Evolutionary conservation across 2,329 filamentous ascomycete genomes (phyloP), one percentile per base, ranked within the genome.

Genomic region (Chaetomium globosum): DNA sequence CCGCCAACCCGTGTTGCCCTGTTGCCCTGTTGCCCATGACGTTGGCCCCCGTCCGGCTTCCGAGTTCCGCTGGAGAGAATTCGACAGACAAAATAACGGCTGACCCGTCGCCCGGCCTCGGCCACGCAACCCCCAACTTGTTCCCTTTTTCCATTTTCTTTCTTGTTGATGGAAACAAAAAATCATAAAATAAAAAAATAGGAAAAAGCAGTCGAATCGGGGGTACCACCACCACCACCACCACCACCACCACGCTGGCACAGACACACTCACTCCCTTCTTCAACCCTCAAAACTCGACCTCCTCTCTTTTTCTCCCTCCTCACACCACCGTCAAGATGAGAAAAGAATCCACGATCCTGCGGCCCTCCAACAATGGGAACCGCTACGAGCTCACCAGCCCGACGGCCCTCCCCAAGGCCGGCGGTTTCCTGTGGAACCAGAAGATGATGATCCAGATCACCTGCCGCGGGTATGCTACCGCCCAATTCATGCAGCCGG

Each of bases 361-460:
- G 48, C 76, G 74, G 77, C 81, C 69, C 72, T 80, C 81, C 7
- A 73, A 80, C 30, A 74, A 82, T 73, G 83, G 83, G 60, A 77
- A 80, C 56, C 83, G 83, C 68, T 86, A 84, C 74, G 83, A 85
- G 73, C 80, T 86, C 68, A 78, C 76, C 58, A 83, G 80, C 72
- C 81, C 83, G n/a, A 84, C 82, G 28, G 82, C 81, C 49, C 76
- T 86, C 79, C 83, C 83, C 59, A 82, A 84, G 73, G 82, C 83
- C 3, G 81, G 79, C 58, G 82, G 80, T 60, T 86, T 86, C 71
- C 77, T 86, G 12, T 86, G 84, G 84, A 86, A 86, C 69, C 82
- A 84, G 73, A 81, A 79, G 74, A 86, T 86, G 83, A 86, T 86
- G 83, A 83, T 86, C 65, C 83, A 85, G 72, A 77, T 83, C 55